Base-by-base conservation (phyloP, 805 yeast genomes). In the Barnettozyma botsteinii region DNA sequence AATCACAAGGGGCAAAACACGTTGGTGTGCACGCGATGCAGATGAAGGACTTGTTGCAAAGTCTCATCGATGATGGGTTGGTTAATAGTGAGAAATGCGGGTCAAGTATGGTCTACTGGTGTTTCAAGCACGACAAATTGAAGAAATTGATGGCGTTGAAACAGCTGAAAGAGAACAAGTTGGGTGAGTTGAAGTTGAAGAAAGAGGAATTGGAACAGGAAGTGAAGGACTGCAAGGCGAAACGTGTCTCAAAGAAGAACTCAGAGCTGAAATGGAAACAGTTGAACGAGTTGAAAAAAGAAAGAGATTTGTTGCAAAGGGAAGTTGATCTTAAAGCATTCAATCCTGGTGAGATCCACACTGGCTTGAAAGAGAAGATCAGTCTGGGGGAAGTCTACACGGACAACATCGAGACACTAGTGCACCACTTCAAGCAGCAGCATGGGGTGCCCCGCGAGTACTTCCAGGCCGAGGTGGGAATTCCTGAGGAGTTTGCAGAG, bases 21-120 rank as follows among this genome's bases (percentile, higher is more conserved):
- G 64, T 68, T 0, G 77, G 77, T 0, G 66, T 76, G 7, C 66
- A 73, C n/a, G 52, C 75, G 0, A 74, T 75, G 74, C 70, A 72
- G 37, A 72, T 76, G 30, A 76, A 77, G 48, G 78, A 72, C 9
- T 46, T 75, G 2, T 47, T 76, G 9, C 71, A 70, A 31, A 47
- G 53, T 4, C 61, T 76, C 42, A 50, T 73, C 9, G 79, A 74
- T 46, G 82, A 76, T 38, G 69, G 64, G 19, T 48, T 73, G 23
- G 64, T 75, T 7, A 66, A 65, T 32, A 64, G 66, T 29, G 78
- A 73, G 44, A 77, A 77, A 53, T 75, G 82, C 52, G 84, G 83
- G 0, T 60, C 63, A 12, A 62, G 70, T 12, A 72, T 71, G 38
- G 57, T 74, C 3, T 76, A 73, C 43, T 76, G 79, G 77, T 61